phyloP scores from a whole-genome alignment of 106 monocot species.

The Amphibolis antarctica region DNA sequence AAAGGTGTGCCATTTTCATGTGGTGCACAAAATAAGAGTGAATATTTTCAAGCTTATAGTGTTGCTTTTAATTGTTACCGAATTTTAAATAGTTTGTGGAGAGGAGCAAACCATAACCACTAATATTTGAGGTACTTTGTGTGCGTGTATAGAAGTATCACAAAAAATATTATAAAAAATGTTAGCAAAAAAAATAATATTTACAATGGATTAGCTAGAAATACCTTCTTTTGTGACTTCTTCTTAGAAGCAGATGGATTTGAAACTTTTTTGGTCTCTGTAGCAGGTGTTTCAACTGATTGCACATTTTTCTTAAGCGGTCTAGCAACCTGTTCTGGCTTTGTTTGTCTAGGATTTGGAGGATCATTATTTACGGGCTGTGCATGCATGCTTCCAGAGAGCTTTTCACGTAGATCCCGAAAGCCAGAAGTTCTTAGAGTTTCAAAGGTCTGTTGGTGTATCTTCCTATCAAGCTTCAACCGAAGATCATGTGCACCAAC shows the following conservation, averaged over 20 bases:
- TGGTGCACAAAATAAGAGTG: too few species aligned
- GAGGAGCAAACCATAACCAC: too few species aligned
- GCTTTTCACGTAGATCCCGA: constrained; percentile 61
- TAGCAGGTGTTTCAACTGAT: constrained; percentile 13
- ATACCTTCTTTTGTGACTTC: constrained; percentile 36
- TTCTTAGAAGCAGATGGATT: constrained; percentile 23
- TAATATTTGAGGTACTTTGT: not conserved
- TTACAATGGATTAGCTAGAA: not conserved
- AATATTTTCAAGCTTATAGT: too few species aligned
- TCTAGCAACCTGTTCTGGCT: constrained; percentile 8
- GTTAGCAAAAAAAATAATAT: not conserved
- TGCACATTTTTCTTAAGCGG: constrained; percentile 14
- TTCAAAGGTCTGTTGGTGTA: constrained; percentile 24
- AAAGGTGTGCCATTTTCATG: too few species aligned
- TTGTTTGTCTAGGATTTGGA: constrained; percentile 21
- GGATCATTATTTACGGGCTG: constrained; percentile 21
- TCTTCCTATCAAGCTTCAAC: constrained; percentile 48
- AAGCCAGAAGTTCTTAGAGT: constrained; percentile 34
- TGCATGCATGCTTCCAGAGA: constrained; percentile 47
- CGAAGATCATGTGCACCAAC: constrained; percentile 47
- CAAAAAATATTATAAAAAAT: not conserved
- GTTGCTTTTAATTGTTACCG: too few species aligned
- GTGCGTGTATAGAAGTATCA: not conserved
- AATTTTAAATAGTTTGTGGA: too few species aligned
- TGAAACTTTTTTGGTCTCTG: constrained; percentile 17